Evolutionary conservation across 257 asterid species (phyloP).

Genomic region (Lycium barbarum): DNA sequence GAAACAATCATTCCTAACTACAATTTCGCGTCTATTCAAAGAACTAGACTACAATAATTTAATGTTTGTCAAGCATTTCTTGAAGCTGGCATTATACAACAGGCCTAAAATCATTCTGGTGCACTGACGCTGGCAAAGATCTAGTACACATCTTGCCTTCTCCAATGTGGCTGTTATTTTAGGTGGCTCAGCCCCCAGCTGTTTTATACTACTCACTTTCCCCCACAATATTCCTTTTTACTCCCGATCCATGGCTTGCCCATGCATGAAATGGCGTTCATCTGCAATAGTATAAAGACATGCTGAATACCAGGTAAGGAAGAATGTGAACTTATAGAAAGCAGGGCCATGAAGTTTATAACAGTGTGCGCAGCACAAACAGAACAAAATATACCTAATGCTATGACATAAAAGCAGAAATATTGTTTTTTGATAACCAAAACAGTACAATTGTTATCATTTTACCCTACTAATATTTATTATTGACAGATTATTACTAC

Average conservation of each 20-base stretch:
- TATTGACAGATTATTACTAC: not conserved
- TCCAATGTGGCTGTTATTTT: slow-evolving; percentile 24
- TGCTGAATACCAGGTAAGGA: slow-evolving; percentile 21
- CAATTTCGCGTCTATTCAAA: slow-evolving; percentile 39
- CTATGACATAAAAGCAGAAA: not conserved
- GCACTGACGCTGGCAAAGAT: slow-evolving; percentile 39
- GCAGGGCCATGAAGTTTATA: slow-evolving; percentile 2
- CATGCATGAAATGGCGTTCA: slow-evolving; percentile 72
- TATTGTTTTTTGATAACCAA: not conserved
- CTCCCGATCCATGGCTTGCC: slow-evolving; percentile 69
- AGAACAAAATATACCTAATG: not conserved
- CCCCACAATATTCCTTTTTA: slow-evolving; percentile 36
- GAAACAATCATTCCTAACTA: slow-evolving; percentile 43
- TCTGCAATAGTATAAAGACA: slow-evolving; percentile 46
- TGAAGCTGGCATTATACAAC: slow-evolving; percentile 56
- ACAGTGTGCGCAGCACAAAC: slow-evolving; percentile 16
- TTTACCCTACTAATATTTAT: not conserved
- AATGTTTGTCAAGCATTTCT: slow-evolving; percentile 39
- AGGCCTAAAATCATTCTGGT: slow-evolving; percentile 48
- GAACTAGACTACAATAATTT: slow-evolving; percentile 54
- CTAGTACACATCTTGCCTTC: slow-evolving; percentile 27
- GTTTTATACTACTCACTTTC: slow-evolving; percentile 25
- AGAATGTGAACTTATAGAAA: not conserved
- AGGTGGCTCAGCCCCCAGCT: slow-evolving; percentile 25
- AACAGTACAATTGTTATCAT: not conserved